Evolutionary conservation across 2,329 filamentous ascomycete species (phyloP).

Genomic region (Ascochyta koolunga): DNA sequence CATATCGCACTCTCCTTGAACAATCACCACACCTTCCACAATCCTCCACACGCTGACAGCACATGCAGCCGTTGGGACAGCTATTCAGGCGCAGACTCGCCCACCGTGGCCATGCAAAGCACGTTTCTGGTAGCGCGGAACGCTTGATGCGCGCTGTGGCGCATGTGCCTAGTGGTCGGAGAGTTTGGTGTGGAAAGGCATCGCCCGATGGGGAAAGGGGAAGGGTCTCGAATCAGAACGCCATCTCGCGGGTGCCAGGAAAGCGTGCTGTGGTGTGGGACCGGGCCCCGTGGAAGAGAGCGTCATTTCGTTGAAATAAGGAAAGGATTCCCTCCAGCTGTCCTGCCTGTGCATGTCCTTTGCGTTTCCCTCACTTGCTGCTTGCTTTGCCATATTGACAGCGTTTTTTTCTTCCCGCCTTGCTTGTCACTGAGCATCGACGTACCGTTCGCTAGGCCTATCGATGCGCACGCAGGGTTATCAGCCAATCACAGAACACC

Average conservation of each 20-base stretch:
- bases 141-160: constrained; percentile 14
- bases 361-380: background rate
- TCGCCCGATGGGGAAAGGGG: constrained; percentile 15
- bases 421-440: background rate
- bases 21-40: background rate
- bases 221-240: constrained; percentile 14
- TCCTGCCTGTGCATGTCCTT: constrained; percentile 4
- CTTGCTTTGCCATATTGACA: background rate
- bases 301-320: constrained; percentile 21
- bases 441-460: constrained; percentile 4
- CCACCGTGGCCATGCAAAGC: background rate
- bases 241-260: background rate
- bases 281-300: constrained; percentile 2
- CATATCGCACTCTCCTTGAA: background rate
- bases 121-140: constrained; percentile 5
- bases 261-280: constrained; percentile 1
- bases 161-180: constrained; percentile 13
- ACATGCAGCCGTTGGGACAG: background rate
- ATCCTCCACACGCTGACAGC: background rate
- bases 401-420: background rate
- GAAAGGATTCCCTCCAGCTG: constrained; percentile 11
- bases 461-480: constrained; percentile 14
- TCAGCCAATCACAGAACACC: constrained; percentile 14
- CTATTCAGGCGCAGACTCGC: background rate
- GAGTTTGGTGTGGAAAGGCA: constrained; percentile 8